Conservation (phyloP, 805 yeast genomes). For the Candida sakaeoensis region DNA sequence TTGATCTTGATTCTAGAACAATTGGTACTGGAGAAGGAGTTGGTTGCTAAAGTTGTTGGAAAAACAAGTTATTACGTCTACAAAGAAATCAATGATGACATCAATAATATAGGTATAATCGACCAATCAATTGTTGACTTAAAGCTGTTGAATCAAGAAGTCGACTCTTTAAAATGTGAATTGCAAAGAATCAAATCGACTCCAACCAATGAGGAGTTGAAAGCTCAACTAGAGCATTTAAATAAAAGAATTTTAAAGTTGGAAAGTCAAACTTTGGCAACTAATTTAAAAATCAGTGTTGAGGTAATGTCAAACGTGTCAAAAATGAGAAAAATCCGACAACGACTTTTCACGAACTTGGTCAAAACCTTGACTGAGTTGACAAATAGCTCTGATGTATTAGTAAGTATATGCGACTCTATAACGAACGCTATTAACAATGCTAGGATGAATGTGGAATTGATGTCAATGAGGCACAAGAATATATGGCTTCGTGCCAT, state of each 20-base stretch:
- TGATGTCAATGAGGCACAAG: slow-evolving; percentile 4
- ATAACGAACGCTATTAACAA: slow-evolving; percentile 2
- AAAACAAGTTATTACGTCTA: slow-evolving; percentile 42
- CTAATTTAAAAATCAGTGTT: background rate
- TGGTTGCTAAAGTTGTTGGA: slow-evolving; percentile 41
- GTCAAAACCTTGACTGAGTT: slow-evolving; percentile 5
- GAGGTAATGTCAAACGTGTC: background rate
- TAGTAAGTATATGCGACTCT: slow-evolving; percentile 4
- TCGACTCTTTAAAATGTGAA: slow-evolving; percentile 1
- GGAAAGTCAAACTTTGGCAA: background rate
- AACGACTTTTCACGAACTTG: slow-evolving; percentile 9
- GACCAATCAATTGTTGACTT: background rate
- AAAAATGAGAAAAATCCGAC: slow-evolving; percentile 5
- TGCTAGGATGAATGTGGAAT: slow-evolving; percentile 9
- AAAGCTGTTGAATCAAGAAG: background rate
- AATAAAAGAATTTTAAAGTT: background rate
- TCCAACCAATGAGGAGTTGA: slow-evolving; percentile 6
- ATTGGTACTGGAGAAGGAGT: slow-evolving; percentile 27
- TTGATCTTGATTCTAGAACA: slow-evolving; percentile 34
- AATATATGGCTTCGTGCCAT: background rate
- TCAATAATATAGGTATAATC: background rate
- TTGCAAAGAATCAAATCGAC: slow-evolving; percentile 4
- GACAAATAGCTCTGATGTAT: slow-evolving; percentile 9
- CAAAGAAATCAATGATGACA: slow-evolving; percentile 22
- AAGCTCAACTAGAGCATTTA: background rate